Base-by-base conservation (phyloP, 1,284 basidiomycete species). In the Rhodotorula sp. region DNA sequence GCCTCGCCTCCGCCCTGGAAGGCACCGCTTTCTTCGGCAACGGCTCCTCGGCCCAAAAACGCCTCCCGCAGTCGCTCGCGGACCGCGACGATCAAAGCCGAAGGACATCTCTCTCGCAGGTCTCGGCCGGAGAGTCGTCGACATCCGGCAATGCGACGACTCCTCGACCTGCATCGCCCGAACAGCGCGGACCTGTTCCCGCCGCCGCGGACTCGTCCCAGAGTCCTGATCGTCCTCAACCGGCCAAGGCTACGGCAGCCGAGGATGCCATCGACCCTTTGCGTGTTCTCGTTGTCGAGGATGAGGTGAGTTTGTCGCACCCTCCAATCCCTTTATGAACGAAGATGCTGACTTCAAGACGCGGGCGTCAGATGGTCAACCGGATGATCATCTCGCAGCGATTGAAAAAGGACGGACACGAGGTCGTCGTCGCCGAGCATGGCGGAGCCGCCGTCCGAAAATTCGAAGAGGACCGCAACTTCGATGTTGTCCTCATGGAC, bases 201-300 rank as follows among this genome's bases (percentile, higher is more conserved):
- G 58, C 21, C 58, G 58, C 34, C 58, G 34, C 58, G 58, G 12
- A 3, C n/a, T 43, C 39, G 39, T 43, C 39, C 39, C 39, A 43
- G 7, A 31, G 12, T 31, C 34, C 46, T 3, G 20, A 15, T 43
- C 59, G 63, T 39, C 62, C 58, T 51, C 49, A 15, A n/a, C 51
- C 39, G 43, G 26, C 52, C 18, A 47, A 46, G 31, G 51, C 56
- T n/a, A n/a, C 39, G 20, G 49, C 7, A 12, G 20, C 23, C 20
- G 49, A 69, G 21, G 59, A 66, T 23, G 49, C n/a, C 3, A 68
- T 67, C 21, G 31, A 56, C 48, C 64, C 64, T 66, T 78, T 91
- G 68, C 84, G 88, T 20, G 84, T 91, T 5, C 80, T 92, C 57
- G 86, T 91, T 31, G 90, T 91, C 3, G 91, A 92, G 84, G 89